Evolutionary conservation across 2,329 filamentous ascomycete genomes (phyloP), one percentile per base, ranked within the genome.

Genomic region (Leptosphaerulina australis): DNA sequence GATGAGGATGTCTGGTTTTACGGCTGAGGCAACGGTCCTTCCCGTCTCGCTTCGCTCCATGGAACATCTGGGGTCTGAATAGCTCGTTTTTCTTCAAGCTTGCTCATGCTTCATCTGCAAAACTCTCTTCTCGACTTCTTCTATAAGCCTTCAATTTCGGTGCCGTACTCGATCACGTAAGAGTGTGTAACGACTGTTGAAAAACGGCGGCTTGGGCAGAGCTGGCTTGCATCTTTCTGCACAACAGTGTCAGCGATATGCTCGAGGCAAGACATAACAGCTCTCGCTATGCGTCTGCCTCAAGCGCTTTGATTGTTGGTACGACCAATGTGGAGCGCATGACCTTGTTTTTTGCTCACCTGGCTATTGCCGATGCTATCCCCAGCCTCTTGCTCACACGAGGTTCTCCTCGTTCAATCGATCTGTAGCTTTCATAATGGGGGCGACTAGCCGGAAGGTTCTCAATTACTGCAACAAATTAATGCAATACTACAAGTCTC

Each of bases 1-100:
- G 33, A 22, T 10, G 33, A 34, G 97, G n/a, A 17, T 10, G n/a
- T 34, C 15, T 31, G 35, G 34, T 38, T 26, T 28, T 12, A 21
- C 2, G n/a, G 43, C 28, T 37, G 18, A 37, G 28, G n/a, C n/a
- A n/a, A n/a, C n/a, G 44, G 26, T 47, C 25, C 14, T 40, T 21
- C 17, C 14, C 8, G 35, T 36, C 44, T 36, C 44, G 44, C 44
- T 47, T 38, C 44, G 35, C 35, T 47, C 39, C 44, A 8, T 28
- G 44, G 35, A 47, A 39, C 28, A 28, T 47, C 35, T 36, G 44
- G 29, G 5, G 35, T 28, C 35, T 47, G 35, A 35, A 45, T 31
- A 28, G 21, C 10, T 17, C 26, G 2, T 31, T 12, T 10, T 0
- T 34, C 2, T 12, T 26, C 17, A 3, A 24, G 9, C 18, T 20